Conservation (phyloP, 2,329 filamentous ascomycete species). For the Aspergillus clavatus region DNA sequence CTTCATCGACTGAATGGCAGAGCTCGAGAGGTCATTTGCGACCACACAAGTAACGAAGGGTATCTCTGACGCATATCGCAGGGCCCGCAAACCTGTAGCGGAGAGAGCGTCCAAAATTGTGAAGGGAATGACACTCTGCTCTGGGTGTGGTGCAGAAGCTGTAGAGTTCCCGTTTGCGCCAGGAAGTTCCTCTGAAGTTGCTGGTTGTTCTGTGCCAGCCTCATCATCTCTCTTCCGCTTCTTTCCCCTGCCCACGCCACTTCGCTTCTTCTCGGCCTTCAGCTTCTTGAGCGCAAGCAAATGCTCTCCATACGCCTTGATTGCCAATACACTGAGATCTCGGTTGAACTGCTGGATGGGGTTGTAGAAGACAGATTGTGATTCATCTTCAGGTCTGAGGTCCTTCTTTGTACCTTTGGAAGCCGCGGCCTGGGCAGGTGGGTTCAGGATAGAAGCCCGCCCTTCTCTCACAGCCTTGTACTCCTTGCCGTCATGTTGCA, state of each 20-base stretch:
- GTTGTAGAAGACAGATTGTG: constrained; percentile 91
- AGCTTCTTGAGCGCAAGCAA: constrained; percentile 50
- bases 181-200: constrained; percentile 3
- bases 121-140: constrained; percentile 49
- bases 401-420: constrained; percentile 42
- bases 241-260: constrained; percentile 32
- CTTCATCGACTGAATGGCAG: constrained; percentile 74
- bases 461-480: constrained; percentile 64
- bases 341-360: constrained; percentile 99
- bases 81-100: constrained; percentile 81
- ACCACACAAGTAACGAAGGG: constrained; percentile 77
- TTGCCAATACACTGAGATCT: constrained; percentile 86
- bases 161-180: constrained; percentile 12
- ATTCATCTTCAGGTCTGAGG: constrained; percentile 52
- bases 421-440: constrained; percentile 44
- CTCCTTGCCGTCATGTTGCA: constrained; percentile 47
- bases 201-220: constrained; percentile 2
- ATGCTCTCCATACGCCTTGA: constrained; percentile 80
- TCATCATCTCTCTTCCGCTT: constrained; percentile 34
- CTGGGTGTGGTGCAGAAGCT: constrained; percentile 13
- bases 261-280: constrained; percentile 41
- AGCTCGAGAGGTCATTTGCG: constrained; percentile 80
- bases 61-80: constrained; percentile 88
- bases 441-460: constrained; percentile 62
- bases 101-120: constrained; percentile 93